These are phyloP conservation scores for Allantophomopsis cytisporea DNA, from an alignment of 2,329 filamentous ascomycete genomes.

Conservation along the genomic window DNA sequence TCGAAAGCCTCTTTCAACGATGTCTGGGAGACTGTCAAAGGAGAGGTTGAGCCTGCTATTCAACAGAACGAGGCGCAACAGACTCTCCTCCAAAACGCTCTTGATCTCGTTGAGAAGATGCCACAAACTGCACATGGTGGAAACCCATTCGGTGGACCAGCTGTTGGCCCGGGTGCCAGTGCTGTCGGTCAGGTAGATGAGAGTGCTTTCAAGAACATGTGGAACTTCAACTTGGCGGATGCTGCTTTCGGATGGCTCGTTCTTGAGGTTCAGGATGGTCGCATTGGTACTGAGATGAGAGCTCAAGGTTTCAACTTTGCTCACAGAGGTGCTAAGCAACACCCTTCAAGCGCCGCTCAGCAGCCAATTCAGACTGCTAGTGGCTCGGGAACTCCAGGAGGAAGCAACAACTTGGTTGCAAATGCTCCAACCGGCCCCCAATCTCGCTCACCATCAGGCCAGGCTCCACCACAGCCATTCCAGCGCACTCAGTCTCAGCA, in stretches of 20 bases:
- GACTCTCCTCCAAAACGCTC: conserved; percentile 77
- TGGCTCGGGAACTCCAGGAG: conserved; percentile 18
- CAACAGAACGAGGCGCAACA: conserved; percentile 89
- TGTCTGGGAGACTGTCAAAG: conserved; percentile 97
- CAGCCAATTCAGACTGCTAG: conserved; percentile 20
- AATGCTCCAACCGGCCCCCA: conserved; percentile 17
- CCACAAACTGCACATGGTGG: conserved; percentile 86
- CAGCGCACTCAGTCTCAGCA: conserved; percentile 7
- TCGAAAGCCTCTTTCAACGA: conserved; percentile 98
- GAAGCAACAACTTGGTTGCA: conserved; percentile 18
- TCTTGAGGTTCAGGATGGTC: conserved; percentile 84
- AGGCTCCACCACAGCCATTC: conserved; percentile 11
- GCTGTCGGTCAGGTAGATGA: conserved; percentile 86
- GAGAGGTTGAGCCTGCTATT: conserved; percentile 89
- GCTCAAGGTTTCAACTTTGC: conserved; percentile 99
- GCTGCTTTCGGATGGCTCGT: conserved; percentile 95
- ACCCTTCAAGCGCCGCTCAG: conserved; percentile 22
- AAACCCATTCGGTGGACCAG: conserved; percentile 87
- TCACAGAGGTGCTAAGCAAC: conserved; percentile 78
- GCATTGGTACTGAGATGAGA: conserved; percentile 96
- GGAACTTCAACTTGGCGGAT: conserved; percentile 98
- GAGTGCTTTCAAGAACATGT: conserved; percentile 99
- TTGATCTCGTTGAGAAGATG: conserved; percentile 97
- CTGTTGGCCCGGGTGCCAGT: conserved; percentile 48
- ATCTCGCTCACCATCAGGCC: conserved; percentile 11